Base-by-base conservation (phyloP, 192 early-diverging fungal genomes). In the Backusella psychrophila region DNA sequence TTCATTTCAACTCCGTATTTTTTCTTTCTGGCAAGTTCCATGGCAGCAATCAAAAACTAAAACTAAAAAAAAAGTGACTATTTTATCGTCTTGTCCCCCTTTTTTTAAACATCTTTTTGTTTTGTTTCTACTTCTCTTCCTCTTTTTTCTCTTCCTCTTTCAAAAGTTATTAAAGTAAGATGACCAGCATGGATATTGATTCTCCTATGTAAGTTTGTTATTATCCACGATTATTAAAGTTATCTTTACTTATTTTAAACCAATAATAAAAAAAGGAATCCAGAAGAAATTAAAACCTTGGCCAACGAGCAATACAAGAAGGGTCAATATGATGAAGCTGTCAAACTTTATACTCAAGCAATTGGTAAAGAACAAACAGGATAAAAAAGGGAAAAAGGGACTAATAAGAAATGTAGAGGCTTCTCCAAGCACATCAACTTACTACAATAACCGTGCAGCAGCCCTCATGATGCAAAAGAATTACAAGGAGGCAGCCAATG, bases 381-480 rank as follows among this genome's bases (percentile, higher is more conserved):
- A 56, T 9, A 0, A 59, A 26, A 59, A 59, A 9, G 23, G 23
- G 6, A 59, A 6, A 12, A 59, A 2, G 53, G 53, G 33, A 33
- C 53, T 74, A 74, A 38, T 39, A 65, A 63, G 26, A 52, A 44
- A 21, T 52, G 15, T 66, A 84, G 92, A 91, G 35, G 38, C 89
- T n/a, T 82, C 83, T 36, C 89, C 93, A 46, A 72, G 81, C 21
- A 84, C 78, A n/a, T 80, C 90, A 9, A 94, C 89, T 4, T 93
- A 90, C 72, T 93, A 92, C 73, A 82, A 81, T 68, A 96, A 96
- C 82, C 86, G 94, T n/a, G 89, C 93, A 11, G 94, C 94, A 11
- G 94, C 94, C 15, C 84, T 88, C 23, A 88, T 91, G 74, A 93
- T 94, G 90, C 71, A 89, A 42, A 84, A 85, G 35, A 85, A 86